Evolutionary conservation across 2,329 filamentous ascomycete genomes (phyloP).

Genomic region (Cryphonectria radicalis): DNA sequence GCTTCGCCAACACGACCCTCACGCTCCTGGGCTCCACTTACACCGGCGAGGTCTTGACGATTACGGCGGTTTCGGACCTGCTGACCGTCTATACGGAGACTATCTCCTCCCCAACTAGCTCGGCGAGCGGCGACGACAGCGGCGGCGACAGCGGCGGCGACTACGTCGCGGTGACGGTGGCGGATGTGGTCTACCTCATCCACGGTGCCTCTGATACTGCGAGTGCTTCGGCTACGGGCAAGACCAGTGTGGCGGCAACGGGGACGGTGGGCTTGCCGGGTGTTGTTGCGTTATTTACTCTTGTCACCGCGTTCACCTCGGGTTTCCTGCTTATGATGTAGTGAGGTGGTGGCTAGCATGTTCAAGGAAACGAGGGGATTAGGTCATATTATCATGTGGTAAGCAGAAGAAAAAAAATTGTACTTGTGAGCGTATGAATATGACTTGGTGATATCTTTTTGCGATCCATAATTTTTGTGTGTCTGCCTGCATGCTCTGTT

Average conservation of each 20-base stretch:
- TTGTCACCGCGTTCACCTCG: slow-evolving; percentile 12
- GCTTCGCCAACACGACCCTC: background rate
- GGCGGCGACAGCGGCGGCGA: background rate
- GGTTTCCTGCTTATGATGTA: slow-evolving; percentile 15
- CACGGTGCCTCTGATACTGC: slow-evolving; percentile 9
- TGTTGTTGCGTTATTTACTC: slow-evolving; percentile 3
- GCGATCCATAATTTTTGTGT: too few species aligned
- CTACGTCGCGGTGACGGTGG: background rate
- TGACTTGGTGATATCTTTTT: background rate
- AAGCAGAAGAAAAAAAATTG: background rate
- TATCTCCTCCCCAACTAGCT: background rate
- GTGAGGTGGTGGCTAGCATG: background rate
- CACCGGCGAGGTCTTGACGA: background rate
- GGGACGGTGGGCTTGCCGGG: background rate
- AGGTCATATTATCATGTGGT: too few species aligned
- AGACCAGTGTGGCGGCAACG: background rate
- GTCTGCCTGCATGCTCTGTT: too few species aligned
- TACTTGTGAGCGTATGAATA: background rate
- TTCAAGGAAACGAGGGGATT: too few species aligned
- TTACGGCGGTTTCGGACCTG: background rate
- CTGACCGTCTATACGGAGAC: background rate
- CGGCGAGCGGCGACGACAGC: too few species aligned
- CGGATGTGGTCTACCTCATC: slow-evolving; percentile 16
- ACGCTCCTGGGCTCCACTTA: slow-evolving; percentile 10
- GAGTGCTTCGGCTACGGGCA: background rate